Conservation (phyloP, 345 rosid species). For the Gossypium anomalum region DNA sequence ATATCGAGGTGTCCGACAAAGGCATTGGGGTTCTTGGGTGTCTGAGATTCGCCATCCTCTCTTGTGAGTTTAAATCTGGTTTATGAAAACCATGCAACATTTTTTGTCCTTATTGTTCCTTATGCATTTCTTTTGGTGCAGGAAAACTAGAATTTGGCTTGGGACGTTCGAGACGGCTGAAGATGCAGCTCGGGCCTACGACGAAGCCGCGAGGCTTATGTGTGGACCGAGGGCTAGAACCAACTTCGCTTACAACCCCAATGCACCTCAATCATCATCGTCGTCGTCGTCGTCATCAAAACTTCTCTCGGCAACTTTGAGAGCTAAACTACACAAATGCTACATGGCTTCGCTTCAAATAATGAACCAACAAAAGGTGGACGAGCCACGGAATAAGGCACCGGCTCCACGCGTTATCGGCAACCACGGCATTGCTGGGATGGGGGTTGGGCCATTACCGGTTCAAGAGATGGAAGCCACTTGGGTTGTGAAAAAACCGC, state of each 20-base stretch:
- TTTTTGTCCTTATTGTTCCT: not conserved
- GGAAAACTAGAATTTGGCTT: slow-evolving; percentile 96
- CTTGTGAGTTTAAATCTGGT: slow-evolving; percentile 39
- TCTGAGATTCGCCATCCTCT: slow-evolving; percentile 98
- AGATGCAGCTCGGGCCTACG: slow-evolving; percentile 92
- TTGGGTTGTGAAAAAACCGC: slow-evolving; percentile 40
- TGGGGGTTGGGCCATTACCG: slow-evolving; percentile 23
- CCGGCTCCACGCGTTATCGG: slow-evolving; percentile 22
- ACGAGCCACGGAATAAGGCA: slow-evolving; percentile 23
- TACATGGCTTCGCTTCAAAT: slow-evolving; percentile 91
- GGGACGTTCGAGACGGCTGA: slow-evolving; percentile 98
- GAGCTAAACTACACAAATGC: slow-evolving; percentile 85
- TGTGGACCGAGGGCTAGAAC: slow-evolving; percentile 93
- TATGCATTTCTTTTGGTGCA: slow-evolving; percentile 31
- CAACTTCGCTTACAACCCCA: slow-evolving; percentile 84
- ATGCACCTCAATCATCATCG: slow-evolving; percentile 55
- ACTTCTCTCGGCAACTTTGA: slow-evolving; percentile 85
- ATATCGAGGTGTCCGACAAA: slow-evolving; percentile 89
- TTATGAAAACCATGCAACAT: not conserved
- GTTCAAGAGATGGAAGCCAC: slow-evolving; percentile 25
- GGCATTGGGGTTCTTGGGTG: slow-evolving; percentile 99
- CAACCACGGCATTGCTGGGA: slow-evolving; percentile 23
- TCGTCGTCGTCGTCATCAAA: slow-evolving; percentile 60
- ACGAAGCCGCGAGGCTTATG: slow-evolving; percentile 97
- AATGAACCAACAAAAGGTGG: slow-evolving; percentile 49